Base-by-base conservation (phyloP, 768 basidiomycete genomes). In the Tylopilus vinaceipallidus region DNA sequence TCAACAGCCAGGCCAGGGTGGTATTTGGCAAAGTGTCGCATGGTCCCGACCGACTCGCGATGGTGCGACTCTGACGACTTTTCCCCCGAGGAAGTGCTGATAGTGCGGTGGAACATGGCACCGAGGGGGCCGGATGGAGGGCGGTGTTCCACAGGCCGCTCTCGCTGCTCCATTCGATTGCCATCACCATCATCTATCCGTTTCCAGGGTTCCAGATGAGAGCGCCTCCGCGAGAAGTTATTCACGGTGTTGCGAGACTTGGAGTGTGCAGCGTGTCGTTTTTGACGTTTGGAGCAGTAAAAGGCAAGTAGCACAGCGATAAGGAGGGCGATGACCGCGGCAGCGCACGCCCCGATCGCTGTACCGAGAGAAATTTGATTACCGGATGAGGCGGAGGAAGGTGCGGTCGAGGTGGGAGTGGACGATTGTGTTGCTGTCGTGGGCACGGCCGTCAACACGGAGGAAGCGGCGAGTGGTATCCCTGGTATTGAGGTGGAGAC, bases 261-360 rank as follows among this genome's bases (percentile, higher is more conserved):
- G 62, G 69, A 62, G 17, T 54, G 40, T 8, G 66, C 40, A 2
- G 16, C 6, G 9, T 7, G 19, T n/a, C 9, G 35, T 61, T 68
- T 47, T 63, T 68, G 55, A 66, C 72, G 58, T 41, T 69, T 74
- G 65, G 81, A 82, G 49, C 81, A 74, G 71, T 76, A 79, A 36
- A 84, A 48, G 35, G 84, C 66, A 10, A 82, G 56, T 35, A 80
- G 72, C 41, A 87, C 65, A 19, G 78, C 64, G 27, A 75, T 59
- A 26, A 76, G 72, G 38, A 83, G 78, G 33, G 77, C 76, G 17
- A 61, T 26, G 57, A 86, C 75, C 22, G 83, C 80, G 4, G 77
- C 85, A 1, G 85, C 69, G 54, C 86, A 88, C 19, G 76, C 75
- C 4, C 77, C 86, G 29, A 88, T 71, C 29, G 86, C 84, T 6